Evolutionary conservation across 2,329 filamentous ascomycete genomes (phyloP).

Genomic region (Cercospora canescens): DNA sequence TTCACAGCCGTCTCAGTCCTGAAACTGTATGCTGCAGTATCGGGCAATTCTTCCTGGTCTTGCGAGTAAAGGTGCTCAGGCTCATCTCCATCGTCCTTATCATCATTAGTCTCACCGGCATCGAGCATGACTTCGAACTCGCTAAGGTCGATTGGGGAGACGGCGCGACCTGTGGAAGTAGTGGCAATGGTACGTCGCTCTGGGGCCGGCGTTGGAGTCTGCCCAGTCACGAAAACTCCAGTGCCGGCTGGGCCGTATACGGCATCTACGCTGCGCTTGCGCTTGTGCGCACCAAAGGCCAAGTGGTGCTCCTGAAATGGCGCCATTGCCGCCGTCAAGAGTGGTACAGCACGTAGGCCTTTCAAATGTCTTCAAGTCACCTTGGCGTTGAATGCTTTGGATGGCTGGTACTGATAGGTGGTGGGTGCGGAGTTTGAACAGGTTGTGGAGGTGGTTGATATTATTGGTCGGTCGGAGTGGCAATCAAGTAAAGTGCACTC

Average conservation of each 20-base stretch:
- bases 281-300: background rate
- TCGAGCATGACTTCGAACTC: background rate
- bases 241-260: background rate
- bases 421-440: background rate
- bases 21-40: background rate
- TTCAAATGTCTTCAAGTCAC: background rate
- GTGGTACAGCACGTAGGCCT: background rate
- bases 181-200: background rate
- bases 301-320: background rate
- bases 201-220: slow-evolving; percentile 7
- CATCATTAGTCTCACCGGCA: background rate
- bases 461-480: background rate
- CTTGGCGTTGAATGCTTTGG: background rate
- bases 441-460: background rate
- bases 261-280: background rate
- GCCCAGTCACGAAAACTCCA: slow-evolving; percentile 1
- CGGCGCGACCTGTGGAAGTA: background rate
- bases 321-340: background rate
- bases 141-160: background rate
- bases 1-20: background rate
- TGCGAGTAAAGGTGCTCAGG: background rate
- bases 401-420: background rate
- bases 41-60: background rate
- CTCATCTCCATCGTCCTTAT: background rate
- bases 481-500: background rate